These are phyloP conservation scores for Capsicum rhomboideum DNA, from an alignment of 257 asterid species.

Conservation along the genomic window DNA sequence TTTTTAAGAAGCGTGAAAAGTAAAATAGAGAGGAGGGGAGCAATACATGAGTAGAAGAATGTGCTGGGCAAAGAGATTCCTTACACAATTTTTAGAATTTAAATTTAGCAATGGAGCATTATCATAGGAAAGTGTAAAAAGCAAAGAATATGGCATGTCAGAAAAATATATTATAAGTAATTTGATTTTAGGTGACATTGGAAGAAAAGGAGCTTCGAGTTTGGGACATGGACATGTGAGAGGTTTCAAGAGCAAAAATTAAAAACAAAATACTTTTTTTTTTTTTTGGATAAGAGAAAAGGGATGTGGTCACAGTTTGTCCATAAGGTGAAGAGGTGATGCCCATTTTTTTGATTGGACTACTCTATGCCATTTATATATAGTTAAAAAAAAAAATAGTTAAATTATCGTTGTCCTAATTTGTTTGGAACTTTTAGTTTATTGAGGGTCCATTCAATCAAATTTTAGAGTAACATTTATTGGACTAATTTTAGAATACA, in stretches of 20 bases:
- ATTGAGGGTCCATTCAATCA: background rate
- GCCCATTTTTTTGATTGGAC: conserved; percentile 8
- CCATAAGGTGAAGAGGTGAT: conserved; percentile 24
- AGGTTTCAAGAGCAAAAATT: conserved; percentile 9
- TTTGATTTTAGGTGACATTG: conserved; percentile 24
- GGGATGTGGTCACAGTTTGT: conserved; percentile 45
- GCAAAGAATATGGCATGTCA: conserved; percentile 15
- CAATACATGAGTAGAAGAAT: background rate
- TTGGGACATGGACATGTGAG: conserved; percentile 46
- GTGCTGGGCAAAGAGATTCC: background rate
- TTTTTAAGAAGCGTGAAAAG: too few species aligned
- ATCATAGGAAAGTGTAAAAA: conserved; percentile 2
- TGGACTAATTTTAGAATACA: too few species aligned
- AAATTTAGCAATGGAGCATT: background rate
- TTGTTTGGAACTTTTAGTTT: background rate
- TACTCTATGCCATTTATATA: background rate
- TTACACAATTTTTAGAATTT: background rate
- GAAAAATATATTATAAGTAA: background rate
- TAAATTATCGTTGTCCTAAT: background rate
- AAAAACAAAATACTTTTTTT: background rate
- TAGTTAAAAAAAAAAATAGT: too few species aligned
- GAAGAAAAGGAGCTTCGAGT: conserved; percentile 24
- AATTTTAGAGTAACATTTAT: background rate
- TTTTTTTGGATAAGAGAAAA: conserved; percentile 26
- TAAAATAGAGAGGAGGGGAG: too few species aligned